Base-by-base conservation (phyloP, 768 basidiomycete species). In the Pisolithus microcarpus region DNA sequence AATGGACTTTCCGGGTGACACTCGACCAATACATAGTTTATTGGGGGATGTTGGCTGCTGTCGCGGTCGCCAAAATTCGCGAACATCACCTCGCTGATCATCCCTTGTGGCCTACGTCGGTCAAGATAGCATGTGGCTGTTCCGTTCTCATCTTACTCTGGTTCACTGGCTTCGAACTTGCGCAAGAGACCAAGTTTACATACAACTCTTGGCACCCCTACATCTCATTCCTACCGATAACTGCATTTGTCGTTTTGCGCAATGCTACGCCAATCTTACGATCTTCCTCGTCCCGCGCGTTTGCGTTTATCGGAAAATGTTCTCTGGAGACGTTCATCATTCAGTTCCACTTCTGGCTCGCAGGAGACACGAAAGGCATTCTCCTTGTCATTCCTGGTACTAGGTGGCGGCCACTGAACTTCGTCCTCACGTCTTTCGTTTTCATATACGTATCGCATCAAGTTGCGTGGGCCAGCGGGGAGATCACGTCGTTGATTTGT, bases 261-360 rank as follows among this genome's bases (percentile, higher is more conserved):
- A 92, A 92, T 58, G 80, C 88, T 18, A 91, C 72, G 42, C 70
- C 75, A 3, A 70, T 79, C 46, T 71, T 94, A 40, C 84, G 92
- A 38, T 87, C 87, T 2, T 76, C 74, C 36, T 79, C 79, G 19
- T 87, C 84, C 10, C 73, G 71, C 13, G 67, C 80, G 26, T 94
- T 92, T 70, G 81, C 81, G 23, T 91, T 88, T 69, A 75, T 94
- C 47, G 92, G 92, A 38, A 81, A 74, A 62, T 92, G 89, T 67
- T 93, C 91, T 5, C 76, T 95, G 49, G 92, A 96, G 68, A 86
- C 91, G 0, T 96, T 93, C 65, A 86, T 94, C 61, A 79, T 94
- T 52, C 91, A 95, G 62, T 94, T 84, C 65, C 91, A 90, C 59
- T 70, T 89, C 40, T 92, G 88, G 88, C 73, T 92, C 31, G 91